Evolutionary conservation across 2,329 filamentous ascomycete genomes (phyloP).

Genomic region (Cladosporium sp.): DNA sequence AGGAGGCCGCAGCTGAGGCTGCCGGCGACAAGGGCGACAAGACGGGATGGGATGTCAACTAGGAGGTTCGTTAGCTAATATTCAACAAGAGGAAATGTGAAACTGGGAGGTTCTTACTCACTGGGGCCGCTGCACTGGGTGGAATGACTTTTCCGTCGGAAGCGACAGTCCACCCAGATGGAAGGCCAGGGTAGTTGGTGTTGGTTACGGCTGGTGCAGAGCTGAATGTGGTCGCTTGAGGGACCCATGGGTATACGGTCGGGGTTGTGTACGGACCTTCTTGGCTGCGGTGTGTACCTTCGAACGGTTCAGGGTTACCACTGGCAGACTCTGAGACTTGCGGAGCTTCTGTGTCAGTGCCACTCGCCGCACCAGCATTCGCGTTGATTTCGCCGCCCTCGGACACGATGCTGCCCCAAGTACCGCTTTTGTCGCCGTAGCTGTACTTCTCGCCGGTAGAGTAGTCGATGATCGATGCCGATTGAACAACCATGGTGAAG

Average conservation of each 20-base stretch:
- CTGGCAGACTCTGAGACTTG: conserved; percentile 54
- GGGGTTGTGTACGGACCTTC: conserved; percentile 48
- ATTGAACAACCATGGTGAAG: conserved; percentile 79
- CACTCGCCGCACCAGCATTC: conserved; percentile 48
- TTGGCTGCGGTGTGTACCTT: conserved; percentile 55
- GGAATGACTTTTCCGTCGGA: conserved; percentile 74
- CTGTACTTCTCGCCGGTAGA: conserved; percentile 82
- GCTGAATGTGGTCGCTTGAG: conserved; percentile 40
- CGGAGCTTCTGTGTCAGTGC: conserved; percentile 53
- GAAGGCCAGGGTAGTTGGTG: conserved; percentile 55
- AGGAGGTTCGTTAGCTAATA: conserved; percentile 24
- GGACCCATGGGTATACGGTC: conserved; percentile 66
- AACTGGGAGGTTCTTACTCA: conserved; percentile 50
- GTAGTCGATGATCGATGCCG: conserved; percentile 77
- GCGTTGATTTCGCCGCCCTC: conserved; percentile 66
- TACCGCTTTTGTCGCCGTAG: conserved; percentile 73
- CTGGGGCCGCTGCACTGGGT: conserved; percentile 58
- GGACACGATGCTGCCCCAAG: conserved; percentile 75
- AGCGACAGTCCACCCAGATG: conserved; percentile 75
- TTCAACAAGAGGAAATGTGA: conserved; percentile 23
- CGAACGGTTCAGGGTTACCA: conserved; percentile 64
- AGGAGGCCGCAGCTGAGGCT: conserved; percentile 43
- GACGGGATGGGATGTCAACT: conserved; percentile 49
- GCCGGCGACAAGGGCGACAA: conserved; percentile 50
- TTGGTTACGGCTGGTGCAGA: conserved; percentile 32